Evolutionary conservation across 1,139 yeast species (phyloP), one percentile per base, ranked within the genome.

Genomic region (Entelexis sorbosivorans): DNA sequence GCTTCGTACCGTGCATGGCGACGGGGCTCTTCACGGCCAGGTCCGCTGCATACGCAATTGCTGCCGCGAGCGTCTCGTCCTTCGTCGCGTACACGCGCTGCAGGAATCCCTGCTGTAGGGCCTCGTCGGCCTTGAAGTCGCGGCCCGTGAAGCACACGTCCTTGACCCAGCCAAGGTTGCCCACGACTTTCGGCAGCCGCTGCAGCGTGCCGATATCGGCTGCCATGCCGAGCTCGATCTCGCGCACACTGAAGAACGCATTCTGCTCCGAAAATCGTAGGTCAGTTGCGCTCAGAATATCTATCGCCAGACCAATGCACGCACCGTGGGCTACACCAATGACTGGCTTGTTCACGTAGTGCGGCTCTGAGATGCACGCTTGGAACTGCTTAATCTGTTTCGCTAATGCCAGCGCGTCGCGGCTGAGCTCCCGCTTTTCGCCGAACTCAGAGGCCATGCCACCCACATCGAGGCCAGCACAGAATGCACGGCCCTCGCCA

Each of bases 191-290:
- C 6, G 87, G 83, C 54, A 82, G 63, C 63, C 93, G 73, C 66
- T 84, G 91, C 56, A 83, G 70, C 1, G 85, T 73, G 11, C 94
- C 94, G 59, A 84, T 82, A 63, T 84, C 94, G 2, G 94, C 89
- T 31, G 86, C 76, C 65, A 84, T 74, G 5, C 93, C 94, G 52
- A 84, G 73, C 56, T 77, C 78, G 56, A 82, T 79, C 65, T 84
- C 94, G 54, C 82, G 75, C 52, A 84, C 76, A 35, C 84, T 75
- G 58, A 82, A 73, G 26, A 22, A 38, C 44, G 66, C 67, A 57
- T 76, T 83, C 39, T 69, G 69, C 14, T 79, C 69, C 9, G 79
- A 79, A 28, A 79, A 67, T 52, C 93, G 72, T 44, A 84, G 75
- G 39, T 80, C 73, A 42, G 74, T 72, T 1, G 82, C 75, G 22